These are phyloP conservation scores for Venturia asperata DNA, from an alignment of 2,329 filamentous ascomycete genomes.

Conservation along the genomic window DNA sequence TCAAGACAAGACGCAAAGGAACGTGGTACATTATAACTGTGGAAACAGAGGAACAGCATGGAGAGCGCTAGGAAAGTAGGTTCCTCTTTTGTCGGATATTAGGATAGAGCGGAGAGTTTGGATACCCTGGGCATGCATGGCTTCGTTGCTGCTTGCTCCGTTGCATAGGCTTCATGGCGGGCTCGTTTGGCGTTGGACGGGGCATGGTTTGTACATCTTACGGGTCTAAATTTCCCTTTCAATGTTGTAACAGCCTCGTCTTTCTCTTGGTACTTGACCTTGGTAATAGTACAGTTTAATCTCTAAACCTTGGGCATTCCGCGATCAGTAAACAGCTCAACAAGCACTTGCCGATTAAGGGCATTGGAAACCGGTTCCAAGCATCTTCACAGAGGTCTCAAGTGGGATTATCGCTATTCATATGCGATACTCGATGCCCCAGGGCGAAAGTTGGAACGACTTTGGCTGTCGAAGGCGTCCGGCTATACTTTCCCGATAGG, in stretches of 20 bases:
- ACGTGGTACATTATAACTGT: neutral
- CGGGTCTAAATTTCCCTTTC: neutral
- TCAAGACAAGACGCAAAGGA: neutral
- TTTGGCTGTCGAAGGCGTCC: no score
- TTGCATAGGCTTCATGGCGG: neutral
- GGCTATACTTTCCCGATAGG: no score
- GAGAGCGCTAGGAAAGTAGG: neutral
- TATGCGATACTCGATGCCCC: no score
- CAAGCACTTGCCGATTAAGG: no score
- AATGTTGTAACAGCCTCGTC: neutral
- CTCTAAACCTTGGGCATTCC: neutral
- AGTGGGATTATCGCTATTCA: no score
- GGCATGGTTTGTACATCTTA: neutral
- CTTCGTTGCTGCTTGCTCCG: neutral
- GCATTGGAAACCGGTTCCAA: no score
- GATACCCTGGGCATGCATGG: slow-evolving; percentile 7
- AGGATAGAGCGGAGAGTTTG: slow-evolving; percentile 5
- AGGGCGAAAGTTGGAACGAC: no score
- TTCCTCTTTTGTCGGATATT: neutral
- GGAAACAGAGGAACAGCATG: neutral
- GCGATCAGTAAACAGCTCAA: no score
- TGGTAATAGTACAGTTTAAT: neutral
- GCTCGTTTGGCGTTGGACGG: neutral
- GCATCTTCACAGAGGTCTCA: no score
- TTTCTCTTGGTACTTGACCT: neutral